Base-by-base conservation (phyloP, 2,329 filamentous ascomycete genomes). In the Scedosporium aurantiacum region DNA sequence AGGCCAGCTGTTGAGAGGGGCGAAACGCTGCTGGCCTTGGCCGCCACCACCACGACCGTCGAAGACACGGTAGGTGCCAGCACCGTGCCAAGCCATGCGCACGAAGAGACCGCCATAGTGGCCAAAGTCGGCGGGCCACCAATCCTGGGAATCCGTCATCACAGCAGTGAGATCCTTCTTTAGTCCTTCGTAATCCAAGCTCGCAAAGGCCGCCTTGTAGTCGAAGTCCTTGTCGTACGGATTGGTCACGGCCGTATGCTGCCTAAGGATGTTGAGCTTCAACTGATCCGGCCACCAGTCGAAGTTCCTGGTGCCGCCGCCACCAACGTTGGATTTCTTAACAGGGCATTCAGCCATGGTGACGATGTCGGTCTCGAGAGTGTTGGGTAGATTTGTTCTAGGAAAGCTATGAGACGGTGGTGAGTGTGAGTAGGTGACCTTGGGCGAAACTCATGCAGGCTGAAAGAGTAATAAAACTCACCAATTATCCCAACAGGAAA, bases 51-150 rank as follows among this genome's bases (percentile, higher is more conserved):
- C 89, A 64, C 89, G 87, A 43, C 88, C 88, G 67, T 91, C 88
- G 60, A 79, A 79, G 70, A 88, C 83, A 68, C 89, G 87, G 76
- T 91, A 91, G 58, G 88, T 92, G 63, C 89, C 89, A 27, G 89
- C 83, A 66, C 85, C 85, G 79, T 91, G 89, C 89, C 89, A 92
- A 63, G 87, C 85, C 86, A 91, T 86, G 62, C 89, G 87, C 70
- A 92, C 80, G 73, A 92, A 91, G 28, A 91, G 80, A 72, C 88
- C 88, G 66, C 88, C 88, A 67, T 91, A 92, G 79, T 91, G 87
- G 61, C 88, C 88, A 69, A 88, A 90, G 71, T 92, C 89, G 37
- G 89, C 89, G 0, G 89, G 89, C 89, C 89, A 92, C 83, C 83
- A 91, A 47, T 89, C 85, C 75, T 91, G 85, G 2, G 87, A 91